phyloP scores from a whole-genome alignment of 1,284 basidiomycete genomes.

The Sporisorium sorghi region DNA sequence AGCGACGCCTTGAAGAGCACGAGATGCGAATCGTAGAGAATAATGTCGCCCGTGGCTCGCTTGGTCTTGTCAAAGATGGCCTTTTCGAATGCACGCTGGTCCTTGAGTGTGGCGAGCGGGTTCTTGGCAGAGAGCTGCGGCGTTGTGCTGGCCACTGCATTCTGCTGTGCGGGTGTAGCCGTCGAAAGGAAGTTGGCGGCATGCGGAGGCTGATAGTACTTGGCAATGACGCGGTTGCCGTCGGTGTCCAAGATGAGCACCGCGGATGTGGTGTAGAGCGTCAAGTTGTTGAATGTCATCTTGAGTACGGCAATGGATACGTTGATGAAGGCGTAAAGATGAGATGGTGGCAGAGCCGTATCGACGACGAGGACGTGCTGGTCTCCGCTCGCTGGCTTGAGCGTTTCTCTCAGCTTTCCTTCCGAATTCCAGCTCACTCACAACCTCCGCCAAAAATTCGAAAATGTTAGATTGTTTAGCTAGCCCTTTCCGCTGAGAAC shows the following conservation, averaged over 20 bases:
- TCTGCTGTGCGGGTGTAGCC: slow-evolving; percentile 54
- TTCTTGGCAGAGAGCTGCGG: slow-evolving; percentile 71
- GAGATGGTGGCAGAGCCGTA: background rate
- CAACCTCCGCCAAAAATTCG: too few species aligned
- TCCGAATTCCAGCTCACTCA: too few species aligned
- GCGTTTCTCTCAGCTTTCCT: too few species aligned
- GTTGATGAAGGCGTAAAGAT: background rate
- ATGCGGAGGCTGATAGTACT: slow-evolving; percentile 87
- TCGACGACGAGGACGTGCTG: too few species aligned
- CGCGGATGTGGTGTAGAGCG: slow-evolving; percentile 64
- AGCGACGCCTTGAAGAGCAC: slow-evolving; percentile 92
- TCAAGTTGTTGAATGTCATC: slow-evolving; percentile 64
- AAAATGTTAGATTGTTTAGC: too few species aligned
- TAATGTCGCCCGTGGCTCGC: slow-evolving; percentile 77
- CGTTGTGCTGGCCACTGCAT: slow-evolving; percentile 39
- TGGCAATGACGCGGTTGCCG: slow-evolving; percentile 91
- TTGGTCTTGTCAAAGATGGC: slow-evolving; percentile 85
- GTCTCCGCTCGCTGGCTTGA: too few species aligned
- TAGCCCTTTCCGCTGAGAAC: too few species aligned
- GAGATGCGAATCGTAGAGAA: slow-evolving; percentile 90
- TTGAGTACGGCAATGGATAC: background rate
- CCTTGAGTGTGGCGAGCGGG: slow-evolving; percentile 81
- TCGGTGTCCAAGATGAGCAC: slow-evolving; percentile 94
- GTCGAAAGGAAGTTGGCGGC: slow-evolving; percentile 67
- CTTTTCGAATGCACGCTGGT: slow-evolving; percentile 95